Evolutionary conservation across 495 filamentous ascomycete species (phyloP).

Genomic region (Penicillium parvum): DNA sequence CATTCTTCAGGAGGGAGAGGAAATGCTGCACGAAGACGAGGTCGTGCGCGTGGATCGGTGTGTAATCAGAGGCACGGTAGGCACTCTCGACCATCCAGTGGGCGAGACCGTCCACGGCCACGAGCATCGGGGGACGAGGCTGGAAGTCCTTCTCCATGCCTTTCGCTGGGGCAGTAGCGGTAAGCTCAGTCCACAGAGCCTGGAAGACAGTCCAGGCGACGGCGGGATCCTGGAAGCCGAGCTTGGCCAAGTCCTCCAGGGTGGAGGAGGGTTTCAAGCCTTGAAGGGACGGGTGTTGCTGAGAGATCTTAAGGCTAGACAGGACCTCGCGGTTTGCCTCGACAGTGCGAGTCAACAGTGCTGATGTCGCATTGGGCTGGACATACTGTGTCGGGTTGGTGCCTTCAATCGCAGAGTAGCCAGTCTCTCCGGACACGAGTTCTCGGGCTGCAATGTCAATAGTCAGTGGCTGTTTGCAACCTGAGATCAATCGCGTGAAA

Average conservation of each 20-base stretch:
- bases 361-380: conserved; percentile 70
- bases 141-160: conserved; percentile 32
- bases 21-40: conserved; percentile 74
- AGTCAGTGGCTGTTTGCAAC: conserved; percentile 12
- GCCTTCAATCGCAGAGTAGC: conserved; percentile 66
- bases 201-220: conserved; percentile 77
- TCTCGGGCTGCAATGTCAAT: conserved; percentile 61
- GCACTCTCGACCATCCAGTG: conserved; percentile 74
- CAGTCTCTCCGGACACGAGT: conserved; percentile 68
- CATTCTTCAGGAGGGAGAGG: conserved; percentile 57
- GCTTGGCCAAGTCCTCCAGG: conserved; percentile 61
- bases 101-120: conserved; percentile 71
- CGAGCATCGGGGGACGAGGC: conserved; percentile 70
- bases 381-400: conserved; percentile 59
- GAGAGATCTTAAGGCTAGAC: conserved; percentile 50
- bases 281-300: conserved; percentile 55
- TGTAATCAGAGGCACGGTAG: conserved; percentile 64
- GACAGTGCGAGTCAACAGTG: conserved; percentile 63
- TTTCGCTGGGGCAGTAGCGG: conserved; percentile 47
- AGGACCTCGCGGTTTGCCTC: conserved; percentile 70
- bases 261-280: conserved; percentile 54
- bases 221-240: conserved; percentile 69
- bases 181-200: conserved; percentile 76
- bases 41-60: conserved; percentile 83
- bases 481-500: conserved; percentile 3